Evolutionary conservation across 2,329 filamentous ascomycete species (phyloP).

Genomic region (Ophidiomyces ophidiicola): DNA sequence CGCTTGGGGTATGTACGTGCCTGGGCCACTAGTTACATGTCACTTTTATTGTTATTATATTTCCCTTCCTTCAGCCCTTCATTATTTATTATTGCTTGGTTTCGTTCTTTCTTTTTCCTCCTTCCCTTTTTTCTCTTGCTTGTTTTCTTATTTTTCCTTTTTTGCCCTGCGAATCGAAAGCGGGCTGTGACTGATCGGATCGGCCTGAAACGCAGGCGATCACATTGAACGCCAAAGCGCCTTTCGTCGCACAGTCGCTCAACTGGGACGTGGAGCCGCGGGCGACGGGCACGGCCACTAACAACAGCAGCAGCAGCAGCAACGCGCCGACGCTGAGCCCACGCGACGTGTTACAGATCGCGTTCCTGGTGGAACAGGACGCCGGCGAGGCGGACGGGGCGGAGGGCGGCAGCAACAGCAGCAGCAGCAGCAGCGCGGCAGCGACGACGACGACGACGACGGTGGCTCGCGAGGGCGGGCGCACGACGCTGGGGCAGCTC

Average conservation of each 20-base stretch:
- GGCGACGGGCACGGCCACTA: conserved; percentile 20
- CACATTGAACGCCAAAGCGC: conserved; percentile 38
- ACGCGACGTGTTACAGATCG: conserved; percentile 53
- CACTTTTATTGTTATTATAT: conserved; percentile 1
- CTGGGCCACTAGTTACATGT: neutral
- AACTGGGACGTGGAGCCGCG: conserved; percentile 41
- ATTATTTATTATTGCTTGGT: no score
- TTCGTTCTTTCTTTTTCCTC: neutral
- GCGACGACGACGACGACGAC: no score
- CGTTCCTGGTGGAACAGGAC: conserved; percentile 49
- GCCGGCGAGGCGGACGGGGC: conserved; percentile 34
- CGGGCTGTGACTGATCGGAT: no score
- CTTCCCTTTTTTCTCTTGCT: conserved; percentile 5
- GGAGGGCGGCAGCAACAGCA: conserved; percentile 41
- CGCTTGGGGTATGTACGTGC: conserved; percentile 55
- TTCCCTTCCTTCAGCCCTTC: neutral
- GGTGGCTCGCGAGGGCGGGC: no score
- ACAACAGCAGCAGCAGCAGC: conserved; percentile 13
- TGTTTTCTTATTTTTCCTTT: neutral
- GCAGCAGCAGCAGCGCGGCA: no score
- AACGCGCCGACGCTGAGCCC: conserved; percentile 43
- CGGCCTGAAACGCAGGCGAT: conserved; percentile 29
- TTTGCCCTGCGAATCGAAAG: no score
- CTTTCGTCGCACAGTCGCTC: conserved; percentile 43
- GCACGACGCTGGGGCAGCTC: conserved; percentile 63